Conservation (phyloP, 768 basidiomycete genomes). For the Tephrocybe sp. region DNA sequence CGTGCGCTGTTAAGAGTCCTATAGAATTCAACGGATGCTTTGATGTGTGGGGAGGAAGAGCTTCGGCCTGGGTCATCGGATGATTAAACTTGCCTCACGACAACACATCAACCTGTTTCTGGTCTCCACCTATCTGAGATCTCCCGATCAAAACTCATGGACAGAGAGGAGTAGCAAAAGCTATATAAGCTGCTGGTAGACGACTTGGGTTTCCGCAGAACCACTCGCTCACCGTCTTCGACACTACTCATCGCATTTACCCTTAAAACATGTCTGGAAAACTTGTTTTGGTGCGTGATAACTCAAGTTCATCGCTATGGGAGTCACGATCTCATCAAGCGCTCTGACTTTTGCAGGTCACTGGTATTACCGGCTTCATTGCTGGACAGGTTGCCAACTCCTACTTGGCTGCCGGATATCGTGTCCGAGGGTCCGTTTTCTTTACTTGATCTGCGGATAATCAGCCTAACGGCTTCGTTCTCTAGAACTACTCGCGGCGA, state of each 20-base stretch:
- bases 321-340: neutral
- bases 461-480: neutral
- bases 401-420: conserved; percentile 34
- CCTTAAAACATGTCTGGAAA: conserved; percentile 17
- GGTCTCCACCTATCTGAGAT: neutral
- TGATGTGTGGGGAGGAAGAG: neutral
- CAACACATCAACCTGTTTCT: neutral
- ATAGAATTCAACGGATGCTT: neutral
- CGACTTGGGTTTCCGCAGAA: neutral
- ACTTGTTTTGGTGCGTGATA: conserved; percentile 18
- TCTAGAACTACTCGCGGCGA: conserved; percentile 32
- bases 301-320: neutral
- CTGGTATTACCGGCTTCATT: conserved; percentile 40
- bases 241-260: conserved; percentile 1
- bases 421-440: conserved; percentile 37
- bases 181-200: conserved; percentile 6
- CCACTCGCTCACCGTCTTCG: neutral
- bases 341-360: conserved; percentile 28
- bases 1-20: neutral
- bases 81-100: conserved; percentile 4
- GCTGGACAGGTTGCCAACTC: conserved; percentile 36
- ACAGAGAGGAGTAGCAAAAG: conserved; percentile 1
- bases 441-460: neutral
- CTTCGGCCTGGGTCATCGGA: conserved; percentile 4
- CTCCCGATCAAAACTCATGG: neutral